These are phyloP conservation scores for Quercus glauca DNA, from an alignment of 306 rosid species.

Conservation along the genomic window DNA sequence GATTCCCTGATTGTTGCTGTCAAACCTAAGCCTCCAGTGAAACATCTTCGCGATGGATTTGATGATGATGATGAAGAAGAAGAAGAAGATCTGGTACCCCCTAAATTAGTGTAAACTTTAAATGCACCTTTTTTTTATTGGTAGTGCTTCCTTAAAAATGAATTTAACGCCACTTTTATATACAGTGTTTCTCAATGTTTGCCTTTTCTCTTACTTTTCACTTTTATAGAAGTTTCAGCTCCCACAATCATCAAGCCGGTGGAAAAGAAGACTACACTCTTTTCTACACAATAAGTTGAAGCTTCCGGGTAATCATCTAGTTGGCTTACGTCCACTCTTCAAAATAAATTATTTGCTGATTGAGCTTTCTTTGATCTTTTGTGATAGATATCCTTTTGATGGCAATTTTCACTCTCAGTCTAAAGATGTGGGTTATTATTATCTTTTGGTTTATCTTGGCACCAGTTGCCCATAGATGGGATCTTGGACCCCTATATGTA, in stretches of 20 bases:
- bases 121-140: neutral
- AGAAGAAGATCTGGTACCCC: constrained; percentile 82
- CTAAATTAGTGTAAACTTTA: constrained; percentile 7
- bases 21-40: constrained; percentile 85
- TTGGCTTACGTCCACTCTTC: constrained; percentile 6
- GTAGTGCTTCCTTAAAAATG: constrained; percentile 4
- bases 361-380: constrained; percentile 18
- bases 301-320: constrained; percentile 67
- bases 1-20: constrained; percentile 86
- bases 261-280: constrained; percentile 75
- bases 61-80: constrained; percentile 74
- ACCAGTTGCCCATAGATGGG: constrained; percentile 84
- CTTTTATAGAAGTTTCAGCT: constrained; percentile 75
- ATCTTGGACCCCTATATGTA: constrained; percentile 90
- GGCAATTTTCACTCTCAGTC: constrained; percentile 79
- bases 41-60: constrained; percentile 42
- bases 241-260: constrained; percentile 74
- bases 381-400: constrained; percentile 82
- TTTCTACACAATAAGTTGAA: constrained; percentile 82
- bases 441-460: constrained; percentile 85
- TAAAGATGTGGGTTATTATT: constrained; percentile 73
- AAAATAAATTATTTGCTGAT: constrained; percentile 30
- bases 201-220: constrained; percentile 23
- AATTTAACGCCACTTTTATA: constrained; percentile 2
- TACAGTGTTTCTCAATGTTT: neutral